Percentiles rank a stretch among this genome's conserved stretches.
These are phyloP conservation scores for Toxoplasma gondii DNA, from an alignment of 169 alveolate genomes.

Conservation along the genomic window DNA sequence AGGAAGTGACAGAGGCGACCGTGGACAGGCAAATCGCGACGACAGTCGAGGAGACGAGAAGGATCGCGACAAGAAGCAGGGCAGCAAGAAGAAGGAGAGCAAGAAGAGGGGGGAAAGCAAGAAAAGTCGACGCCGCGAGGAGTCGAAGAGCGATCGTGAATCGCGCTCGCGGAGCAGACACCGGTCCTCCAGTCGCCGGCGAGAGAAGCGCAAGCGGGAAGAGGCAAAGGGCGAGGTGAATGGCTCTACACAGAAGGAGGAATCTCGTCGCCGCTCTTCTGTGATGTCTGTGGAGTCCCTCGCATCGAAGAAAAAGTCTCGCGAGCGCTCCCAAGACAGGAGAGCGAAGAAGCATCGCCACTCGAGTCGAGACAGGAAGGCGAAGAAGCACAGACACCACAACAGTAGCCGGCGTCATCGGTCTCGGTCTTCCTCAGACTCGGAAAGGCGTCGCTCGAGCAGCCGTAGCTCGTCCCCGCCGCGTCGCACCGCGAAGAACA, in stretches of 20 bases:
- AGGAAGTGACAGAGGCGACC: neutral
- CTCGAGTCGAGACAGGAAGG: neutral
- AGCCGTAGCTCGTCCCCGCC: neutral
- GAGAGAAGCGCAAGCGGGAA: neutral
- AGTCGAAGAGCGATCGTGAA: neutral
- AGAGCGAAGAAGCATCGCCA: neutral
- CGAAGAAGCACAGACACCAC: neutral
- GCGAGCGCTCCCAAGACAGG: neutral
- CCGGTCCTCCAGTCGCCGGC: neutral
- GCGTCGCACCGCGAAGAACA: neutral
- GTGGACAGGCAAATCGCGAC: neutral
- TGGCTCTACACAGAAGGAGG: neutral
- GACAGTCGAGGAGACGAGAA: neutral
- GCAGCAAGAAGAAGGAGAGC: neutral
- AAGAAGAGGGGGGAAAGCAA: neutral
- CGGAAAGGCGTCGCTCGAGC: neutral
- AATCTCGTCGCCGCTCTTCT: neutral
- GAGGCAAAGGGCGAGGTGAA: neutral
- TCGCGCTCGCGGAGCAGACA: neutral
- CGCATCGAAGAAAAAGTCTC: neutral
- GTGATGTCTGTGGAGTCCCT: neutral
- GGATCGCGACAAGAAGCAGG: neutral
- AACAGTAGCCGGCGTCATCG: neutral
- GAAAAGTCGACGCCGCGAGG: neutral
- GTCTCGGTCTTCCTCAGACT: neutral